Conservation (phyloP, 306 rosid genomes). For the Carpinus viminea region DNA sequence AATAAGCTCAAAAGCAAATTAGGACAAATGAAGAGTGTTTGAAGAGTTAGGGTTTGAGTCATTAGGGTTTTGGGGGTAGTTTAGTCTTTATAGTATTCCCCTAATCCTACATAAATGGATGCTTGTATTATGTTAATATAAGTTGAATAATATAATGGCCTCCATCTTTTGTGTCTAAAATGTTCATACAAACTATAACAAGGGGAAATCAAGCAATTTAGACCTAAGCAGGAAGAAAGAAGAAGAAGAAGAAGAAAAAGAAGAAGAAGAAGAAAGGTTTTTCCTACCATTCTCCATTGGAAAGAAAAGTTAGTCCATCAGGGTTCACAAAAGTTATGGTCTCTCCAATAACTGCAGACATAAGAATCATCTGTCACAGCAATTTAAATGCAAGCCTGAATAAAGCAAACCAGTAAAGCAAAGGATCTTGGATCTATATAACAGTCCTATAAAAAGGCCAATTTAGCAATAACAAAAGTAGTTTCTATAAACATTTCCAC, state of each 20-base stretch:
- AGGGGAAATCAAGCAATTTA: neutral
- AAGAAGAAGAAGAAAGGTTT: neutral
- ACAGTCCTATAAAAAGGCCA: neutral
- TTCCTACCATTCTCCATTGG: constrained; percentile 96
- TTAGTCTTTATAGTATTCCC: too few species aligned
- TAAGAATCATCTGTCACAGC: constrained; percentile 26
- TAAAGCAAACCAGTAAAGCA: constrained; percentile 3
- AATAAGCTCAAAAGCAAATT: neutral
- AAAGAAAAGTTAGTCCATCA: constrained; percentile 52
- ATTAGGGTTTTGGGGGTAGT: too few species aligned
- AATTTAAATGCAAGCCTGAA: constrained; percentile 4
- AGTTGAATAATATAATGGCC: too few species aligned
- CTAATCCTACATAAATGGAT: too few species aligned
- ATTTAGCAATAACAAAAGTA: neutral
- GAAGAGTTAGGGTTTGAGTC: too few species aligned
- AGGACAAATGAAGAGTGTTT: neutral
- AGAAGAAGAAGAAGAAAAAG: constrained; percentile 10
- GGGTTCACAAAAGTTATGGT: constrained; percentile 71
- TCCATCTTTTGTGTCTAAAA: too few species aligned
- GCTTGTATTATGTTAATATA: too few species aligned
- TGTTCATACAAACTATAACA: too few species aligned
- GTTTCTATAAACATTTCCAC: neutral
- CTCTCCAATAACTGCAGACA: constrained; percentile 84
- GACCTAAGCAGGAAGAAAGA: neutral
- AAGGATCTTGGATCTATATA: neutral